Percentiles rank a stretch among this genome's conserved stretches.
Evolutionary conservation across 1,284 basidiomycete genomes (phyloP).

Genomic region (Anthracocystis walkeri): DNA sequence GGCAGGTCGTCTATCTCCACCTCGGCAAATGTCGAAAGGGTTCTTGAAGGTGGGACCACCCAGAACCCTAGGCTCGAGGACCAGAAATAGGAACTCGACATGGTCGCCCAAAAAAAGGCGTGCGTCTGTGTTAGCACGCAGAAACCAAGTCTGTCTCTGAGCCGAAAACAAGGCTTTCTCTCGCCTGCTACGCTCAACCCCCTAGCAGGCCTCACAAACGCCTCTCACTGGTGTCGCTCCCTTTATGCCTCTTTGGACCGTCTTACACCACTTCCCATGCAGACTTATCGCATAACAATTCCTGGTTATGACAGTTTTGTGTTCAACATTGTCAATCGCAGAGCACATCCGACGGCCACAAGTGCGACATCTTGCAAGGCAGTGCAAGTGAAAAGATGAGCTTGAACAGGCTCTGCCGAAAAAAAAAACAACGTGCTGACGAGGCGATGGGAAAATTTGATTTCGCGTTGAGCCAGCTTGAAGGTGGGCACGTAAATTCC

Average conservation of each 20-base stretch:
- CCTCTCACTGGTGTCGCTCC: not conserved
- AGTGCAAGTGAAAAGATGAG: not conserved
- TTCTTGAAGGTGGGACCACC: not conserved
- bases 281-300: not conserved
- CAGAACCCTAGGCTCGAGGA: not conserved
- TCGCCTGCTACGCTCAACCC: constrained; percentile 1
- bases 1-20: constrained; percentile 14
- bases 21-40: constrained; percentile 13
- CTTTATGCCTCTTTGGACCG: not conserved
- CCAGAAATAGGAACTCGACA: no score
- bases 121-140: not conserved
- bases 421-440: constrained; percentile 11
- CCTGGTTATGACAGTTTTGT: no score
- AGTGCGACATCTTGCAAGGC: no score
- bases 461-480: constrained; percentile 5
- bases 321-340: not conserved
- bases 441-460: constrained; percentile 4
- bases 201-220: not conserved
- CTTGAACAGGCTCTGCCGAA: not conserved
- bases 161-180: constrained; percentile 13
- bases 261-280: not conserved
- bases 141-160: not conserved
- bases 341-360: not conserved
- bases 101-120: constrained; percentile 6
- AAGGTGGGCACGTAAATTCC: constrained; percentile 4